phyloP scores from a whole-genome alignment of 169 alveolate species.

The Plasmodium knowlesi region DNA sequence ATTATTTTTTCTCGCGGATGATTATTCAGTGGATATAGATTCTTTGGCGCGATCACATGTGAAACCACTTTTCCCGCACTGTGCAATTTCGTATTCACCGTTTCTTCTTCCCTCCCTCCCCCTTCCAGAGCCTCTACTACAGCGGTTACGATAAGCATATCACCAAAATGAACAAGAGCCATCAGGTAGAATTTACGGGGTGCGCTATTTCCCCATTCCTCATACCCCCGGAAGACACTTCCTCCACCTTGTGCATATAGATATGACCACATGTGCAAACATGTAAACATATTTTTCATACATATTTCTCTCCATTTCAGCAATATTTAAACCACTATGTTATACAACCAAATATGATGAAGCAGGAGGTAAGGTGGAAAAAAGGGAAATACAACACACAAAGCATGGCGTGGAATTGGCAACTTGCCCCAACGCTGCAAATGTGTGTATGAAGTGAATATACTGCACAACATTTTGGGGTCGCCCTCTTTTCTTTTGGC shows the following conservation, averaged over 20 bases:
- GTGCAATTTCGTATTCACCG: background rate
- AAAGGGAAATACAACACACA: background rate
- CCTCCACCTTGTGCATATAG: background rate
- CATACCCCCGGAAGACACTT: background rate
- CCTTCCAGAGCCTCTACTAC: slow-evolving; percentile 16
- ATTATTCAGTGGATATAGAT: background rate
- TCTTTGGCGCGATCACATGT: background rate
- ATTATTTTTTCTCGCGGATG: background rate
- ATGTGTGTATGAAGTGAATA: background rate
- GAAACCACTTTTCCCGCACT: background rate
- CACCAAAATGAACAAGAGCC: slow-evolving; percentile 39
- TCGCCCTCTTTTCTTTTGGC: background rate
- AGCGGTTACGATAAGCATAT: slow-evolving; percentile 28
- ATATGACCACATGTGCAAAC: background rate
- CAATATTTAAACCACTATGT: slow-evolving; percentile 23
- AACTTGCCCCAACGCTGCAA: background rate
- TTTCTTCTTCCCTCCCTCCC: background rate
- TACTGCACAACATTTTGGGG: background rate
- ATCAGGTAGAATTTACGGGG: slow-evolving; percentile 1
- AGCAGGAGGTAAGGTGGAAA: slow-evolving; percentile 38
- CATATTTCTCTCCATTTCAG: background rate
- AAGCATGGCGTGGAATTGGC: background rate
- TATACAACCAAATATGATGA: slow-evolving; percentile 3
- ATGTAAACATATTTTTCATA: background rate
- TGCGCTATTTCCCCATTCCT: background rate